Evolutionary conservation across 805 yeast genomes (phyloP), one percentile per base, ranked within the genome.

Genomic region (Candida silvicultrix): DNA sequence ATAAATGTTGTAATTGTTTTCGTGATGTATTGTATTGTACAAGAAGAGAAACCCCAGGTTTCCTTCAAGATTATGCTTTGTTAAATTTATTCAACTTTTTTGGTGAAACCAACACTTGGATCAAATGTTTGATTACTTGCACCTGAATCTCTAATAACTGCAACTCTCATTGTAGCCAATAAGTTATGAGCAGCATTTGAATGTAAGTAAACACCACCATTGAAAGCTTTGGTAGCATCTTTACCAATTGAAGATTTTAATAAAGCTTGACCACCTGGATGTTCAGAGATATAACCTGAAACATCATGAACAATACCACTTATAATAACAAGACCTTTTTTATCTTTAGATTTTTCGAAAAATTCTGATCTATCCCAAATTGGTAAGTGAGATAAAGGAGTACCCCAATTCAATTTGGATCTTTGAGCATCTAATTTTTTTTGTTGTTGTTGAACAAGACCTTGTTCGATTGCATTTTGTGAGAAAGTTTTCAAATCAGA

Each of bases 131-230:
- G 50, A 45, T 55, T 56, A 22, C 53, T 45, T 15, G 62, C 86
- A 54, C 77, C 78, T 42, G 81, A 73, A 51, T 83, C 90, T 63
- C 81, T 75, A 49, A 85, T 77, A 38, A 86, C 84, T 22, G 92
- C 94, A 16, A 86, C 81, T 73, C 95, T 81, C 86, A 85, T 78
- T 15, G 85, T 80, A 18, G 92, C 89, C 65, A 86, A 74, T 60
- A 85, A 68, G 65, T 86, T 86, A 64, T 84, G 89, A 20, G 94
- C 95, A 50, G 95, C 94, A 57, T 85, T 86, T 9, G 92, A 83
- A 61, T 86, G 95, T 12, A 85, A 80, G 60, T 86, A 86, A 28
- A 86, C 94, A 61, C 88, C 90, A 62, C 95, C 95, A 61, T 83
- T 83, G 73, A 86, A 86, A 1, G 90, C 94, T 61, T 76, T 77